Evolutionary conservation across 768 basidiomycete species (phyloP).

Genomic region (Pisolithus sp.): DNA sequence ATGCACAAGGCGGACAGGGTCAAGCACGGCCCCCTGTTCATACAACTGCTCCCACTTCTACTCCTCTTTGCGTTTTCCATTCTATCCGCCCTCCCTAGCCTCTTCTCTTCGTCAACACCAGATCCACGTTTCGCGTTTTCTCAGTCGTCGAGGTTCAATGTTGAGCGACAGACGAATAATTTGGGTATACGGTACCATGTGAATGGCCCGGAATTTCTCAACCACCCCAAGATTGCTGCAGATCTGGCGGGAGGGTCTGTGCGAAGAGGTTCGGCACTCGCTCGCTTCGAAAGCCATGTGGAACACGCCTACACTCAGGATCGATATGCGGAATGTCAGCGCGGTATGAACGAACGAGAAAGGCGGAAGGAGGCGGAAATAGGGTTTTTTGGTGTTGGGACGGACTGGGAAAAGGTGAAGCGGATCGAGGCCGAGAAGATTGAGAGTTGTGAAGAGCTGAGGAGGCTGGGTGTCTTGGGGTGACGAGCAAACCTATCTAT

Average conservation of each 20-base stretch:
- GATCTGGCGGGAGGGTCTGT: constrained; percentile 49
- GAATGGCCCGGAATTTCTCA: constrained; percentile 65
- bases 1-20: constrained; percentile 32
- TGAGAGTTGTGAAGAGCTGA: constrained; percentile 73
- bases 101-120: constrained; percentile 65
- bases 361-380: constrained; percentile 68
- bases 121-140: constrained; percentile 79
- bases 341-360: constrained; percentile 59
- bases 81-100: constrained; percentile 68
- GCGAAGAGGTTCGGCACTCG: constrained; percentile 31
- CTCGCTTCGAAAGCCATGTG: constrained; percentile 66
- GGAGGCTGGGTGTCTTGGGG: constrained; percentile 49
- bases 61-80: constrained; percentile 81
- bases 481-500: constrained; percentile 17
- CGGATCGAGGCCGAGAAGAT: constrained; percentile 65
- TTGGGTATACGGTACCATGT: constrained; percentile 81
- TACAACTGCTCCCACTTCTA: constrained; percentile 81
- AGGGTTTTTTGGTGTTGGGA: constrained; percentile 87
- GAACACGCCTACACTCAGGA: constrained; percentile 71
- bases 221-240: constrained; percentile 70
- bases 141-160: constrained; percentile 51
- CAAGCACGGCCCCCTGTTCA: constrained; percentile 53
- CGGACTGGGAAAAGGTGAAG: constrained; percentile 86
- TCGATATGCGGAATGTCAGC: constrained; percentile 66
- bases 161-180: constrained; percentile 64